Percentiles rank a stretch among this genome's conserved stretches.
Evolutionary conservation across 106 monocot species (phyloP).

Genomic region (Posidonia australis): DNA sequence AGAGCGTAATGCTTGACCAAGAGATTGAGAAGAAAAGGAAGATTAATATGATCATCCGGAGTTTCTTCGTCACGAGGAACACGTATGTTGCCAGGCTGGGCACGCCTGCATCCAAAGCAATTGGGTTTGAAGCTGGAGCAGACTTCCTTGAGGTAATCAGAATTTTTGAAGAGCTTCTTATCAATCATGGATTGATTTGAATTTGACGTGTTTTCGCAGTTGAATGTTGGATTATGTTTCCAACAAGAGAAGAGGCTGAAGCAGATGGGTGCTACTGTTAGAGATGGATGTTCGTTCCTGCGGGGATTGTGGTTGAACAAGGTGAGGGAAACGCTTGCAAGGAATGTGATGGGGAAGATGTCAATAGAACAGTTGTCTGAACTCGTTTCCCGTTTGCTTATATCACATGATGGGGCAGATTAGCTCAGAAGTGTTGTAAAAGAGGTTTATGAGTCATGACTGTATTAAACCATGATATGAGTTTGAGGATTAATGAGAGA

Average conservation of each 20-base stretch:
- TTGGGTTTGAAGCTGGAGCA: slow-evolving; percentile 49
- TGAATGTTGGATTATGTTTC: slow-evolving; percentile 44
- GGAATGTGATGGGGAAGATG: slow-evolving; percentile 65
- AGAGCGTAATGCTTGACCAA: slow-evolving; percentile 14
- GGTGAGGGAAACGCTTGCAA: slow-evolving; percentile 43
- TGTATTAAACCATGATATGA: too few relatives aligned
- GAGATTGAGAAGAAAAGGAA: slow-evolving; percentile 77
- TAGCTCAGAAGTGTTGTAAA: slow-evolving; percentile 64
- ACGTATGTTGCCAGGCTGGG: slow-evolving; percentile 4
- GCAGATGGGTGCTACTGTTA: slow-evolving; percentile 94
- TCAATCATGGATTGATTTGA: background rate
- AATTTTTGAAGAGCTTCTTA: too few relatives aligned
- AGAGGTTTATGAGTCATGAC: slow-evolving; percentile 12
- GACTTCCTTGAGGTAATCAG: slow-evolving; percentile 82
- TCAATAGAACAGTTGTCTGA: slow-evolving; percentile 57
- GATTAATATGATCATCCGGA: slow-evolving; percentile 38
- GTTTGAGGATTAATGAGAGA: too few relatives aligned
- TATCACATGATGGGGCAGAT: slow-evolving; percentile 71
- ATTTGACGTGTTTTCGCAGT: slow-evolving; percentile 25
- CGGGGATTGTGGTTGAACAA: slow-evolving; percentile 48
- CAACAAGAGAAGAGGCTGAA: slow-evolving; percentile 87
- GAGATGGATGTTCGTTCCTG: slow-evolving; percentile 58
- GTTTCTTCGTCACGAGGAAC: slow-evolving; percentile 52
- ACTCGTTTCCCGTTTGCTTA: slow-evolving; percentile 63
- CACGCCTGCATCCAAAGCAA: slow-evolving; percentile 13